Base-by-base conservation (phyloP, 768 basidiomycete species). In the Pleurotus giganteus region DNA sequence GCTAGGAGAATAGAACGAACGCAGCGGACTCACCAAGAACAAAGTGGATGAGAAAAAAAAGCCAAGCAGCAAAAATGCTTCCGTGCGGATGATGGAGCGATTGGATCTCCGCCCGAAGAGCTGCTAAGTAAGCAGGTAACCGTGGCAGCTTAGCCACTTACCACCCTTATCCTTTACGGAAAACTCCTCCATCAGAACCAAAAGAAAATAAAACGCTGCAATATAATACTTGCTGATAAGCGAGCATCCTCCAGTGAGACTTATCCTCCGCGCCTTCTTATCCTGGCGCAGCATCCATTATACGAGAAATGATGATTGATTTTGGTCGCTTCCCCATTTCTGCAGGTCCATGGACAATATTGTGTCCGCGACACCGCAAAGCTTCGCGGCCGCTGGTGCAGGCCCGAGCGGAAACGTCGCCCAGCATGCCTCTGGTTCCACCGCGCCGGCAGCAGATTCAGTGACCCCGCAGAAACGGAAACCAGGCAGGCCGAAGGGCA, bases 401-500 rank as follows among this genome's bases (percentile, higher is more conserved):
- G 37, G 32, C 23, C 46, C 32, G n/a, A n/a, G 27, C 8, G 45
- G 21, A 7, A 36, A 19, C 12, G 44, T 11, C 36, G 9, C 11
- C 12, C 43, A 24, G 28, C 46, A 34, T 8, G 32, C 36, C 21
- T 32, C 23, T n/a, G 47, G 19, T 26, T 17, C 42, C 19, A 27
- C 44, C 3, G 19, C 46, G 23, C 34, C 11, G 9, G 21, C 24
- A 21, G 44, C 26, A 23, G 54, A 58, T 7, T 26, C 47, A 21
- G 4, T 32, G 29, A 57, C 57, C 1, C 67, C 69, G 12, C 54
- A 59, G 17, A 90, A 90, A 66, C 84, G 89, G 39, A 80, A 81
- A 15, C 87, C 88, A 9, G 89, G 89, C 2, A 75, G 89, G 28
- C 89, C 89, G 4, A 89, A 89, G 65, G 89, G 89, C 31, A 89